phyloP scores from a whole-genome alignment of 306 rosid species.

The Ochetophila trinervis region DNA sequence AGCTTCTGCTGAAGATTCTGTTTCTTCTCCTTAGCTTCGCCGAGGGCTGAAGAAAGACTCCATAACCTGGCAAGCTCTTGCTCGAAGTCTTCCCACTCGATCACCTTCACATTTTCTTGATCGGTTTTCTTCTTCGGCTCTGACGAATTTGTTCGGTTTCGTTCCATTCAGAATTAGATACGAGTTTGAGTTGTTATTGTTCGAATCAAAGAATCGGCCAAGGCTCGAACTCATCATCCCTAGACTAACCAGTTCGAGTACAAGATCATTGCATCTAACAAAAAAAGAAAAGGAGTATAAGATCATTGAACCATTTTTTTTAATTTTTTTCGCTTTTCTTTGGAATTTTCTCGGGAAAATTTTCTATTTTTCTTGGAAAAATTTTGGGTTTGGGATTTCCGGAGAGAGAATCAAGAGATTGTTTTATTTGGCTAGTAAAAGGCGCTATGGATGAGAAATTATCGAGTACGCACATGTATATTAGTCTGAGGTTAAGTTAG shows the following conservation, averaged over 20 bases:
- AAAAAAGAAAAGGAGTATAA: no score
- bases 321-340: background rate
- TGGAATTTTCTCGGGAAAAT: slow-evolving; percentile 17
- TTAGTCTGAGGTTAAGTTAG: no score
- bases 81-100: slow-evolving; percentile 87
- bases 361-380: background rate
- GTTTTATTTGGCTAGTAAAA: background rate
- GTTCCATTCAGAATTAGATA: slow-evolving; percentile 50
- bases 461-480: no score
- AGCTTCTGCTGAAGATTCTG: slow-evolving; percentile 58
- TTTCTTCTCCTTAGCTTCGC: slow-evolving; percentile 57
- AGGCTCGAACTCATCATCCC: slow-evolving; percentile 75
- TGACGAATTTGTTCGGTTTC: slow-evolving; percentile 24
- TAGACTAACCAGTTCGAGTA: slow-evolving; percentile 27
- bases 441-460: background rate
- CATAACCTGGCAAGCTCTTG: slow-evolving; percentile 73
- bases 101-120: slow-evolving; percentile 48
- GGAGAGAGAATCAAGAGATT: background rate
- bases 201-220: slow-evolving; percentile 22
- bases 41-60: slow-evolving; percentile 81
- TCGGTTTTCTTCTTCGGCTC: slow-evolving; percentile 30
- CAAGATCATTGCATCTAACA: slow-evolving; percentile 38
- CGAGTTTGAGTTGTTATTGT: background rate
- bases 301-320: slow-evolving; percentile 31
- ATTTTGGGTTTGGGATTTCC: background rate